Conservation (phyloP, 1,284 basidiomycete species). For the Ceratobasidium papillatum region DNA sequence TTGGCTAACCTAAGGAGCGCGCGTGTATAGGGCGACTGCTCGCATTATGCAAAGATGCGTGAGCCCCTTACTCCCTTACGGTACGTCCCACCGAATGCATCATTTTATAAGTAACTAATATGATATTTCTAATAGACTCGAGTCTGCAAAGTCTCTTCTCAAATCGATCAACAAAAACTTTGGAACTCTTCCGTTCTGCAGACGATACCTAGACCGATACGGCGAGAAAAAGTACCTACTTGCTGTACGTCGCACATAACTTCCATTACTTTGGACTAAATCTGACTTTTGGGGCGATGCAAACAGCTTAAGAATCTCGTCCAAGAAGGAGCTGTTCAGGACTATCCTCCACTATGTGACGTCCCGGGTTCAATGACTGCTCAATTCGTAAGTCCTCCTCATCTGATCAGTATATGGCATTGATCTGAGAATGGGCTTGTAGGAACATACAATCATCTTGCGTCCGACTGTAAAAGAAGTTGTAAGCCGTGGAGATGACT, state of each 20-base stretch:
- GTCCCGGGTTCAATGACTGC: constrained; percentile 87
- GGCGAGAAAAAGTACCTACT: constrained; percentile 97
- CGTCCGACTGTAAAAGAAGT: constrained; percentile 94
- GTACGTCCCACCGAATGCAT: constrained; percentile 55
- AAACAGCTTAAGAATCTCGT: constrained; percentile 90
- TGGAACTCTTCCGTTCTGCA: constrained; percentile 94
- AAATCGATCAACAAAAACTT: constrained; percentile 93
- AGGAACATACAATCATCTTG: constrained; percentile 94
- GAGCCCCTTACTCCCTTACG: constrained; percentile 76
- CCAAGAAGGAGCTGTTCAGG: constrained; percentile 85
- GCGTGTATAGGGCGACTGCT: constrained; percentile 79
- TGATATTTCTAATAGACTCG: constrained; percentile 63
- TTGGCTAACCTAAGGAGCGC: not conserved
- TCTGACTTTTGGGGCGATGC: constrained; percentile 21
- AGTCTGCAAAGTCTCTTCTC: constrained; percentile 85
- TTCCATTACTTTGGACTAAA: constrained; percentile 2
- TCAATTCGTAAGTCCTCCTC: constrained; percentile 75
- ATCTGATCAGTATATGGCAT: constrained; percentile 28
- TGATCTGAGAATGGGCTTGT: constrained; percentile 22
- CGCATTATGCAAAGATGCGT: constrained; percentile 85
- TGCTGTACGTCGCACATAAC: constrained; percentile 66
- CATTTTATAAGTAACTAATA: not conserved
- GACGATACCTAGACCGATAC: constrained; percentile 89
- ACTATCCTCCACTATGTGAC: constrained; percentile 95
- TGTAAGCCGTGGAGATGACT: constrained; percentile 93